Base-by-base conservation (phyloP, 1,284 basidiomycete species). In the Trametes sp. region DNA sequence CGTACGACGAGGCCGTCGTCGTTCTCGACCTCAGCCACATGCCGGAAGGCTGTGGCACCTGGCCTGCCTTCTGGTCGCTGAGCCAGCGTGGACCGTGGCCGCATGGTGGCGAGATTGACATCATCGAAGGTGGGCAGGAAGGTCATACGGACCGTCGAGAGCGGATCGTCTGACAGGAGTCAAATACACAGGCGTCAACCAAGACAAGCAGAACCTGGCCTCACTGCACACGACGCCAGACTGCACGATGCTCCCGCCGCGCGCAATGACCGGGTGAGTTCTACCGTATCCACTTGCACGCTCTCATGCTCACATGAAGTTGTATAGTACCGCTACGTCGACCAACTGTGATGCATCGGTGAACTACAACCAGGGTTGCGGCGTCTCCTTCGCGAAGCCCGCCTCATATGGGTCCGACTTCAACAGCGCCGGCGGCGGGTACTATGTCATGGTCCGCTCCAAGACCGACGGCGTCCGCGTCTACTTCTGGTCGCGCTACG, bases 21-120 rank as follows among this genome's bases (percentile, higher is more conserved):
- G 75, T 87, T 10, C 75, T 87, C 31, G 83, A 87, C 65, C 62
- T 87, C 31, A 60, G 69, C 46, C 86, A 87, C 70, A 87, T 87
- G 83, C 86, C 86, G 0, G 69, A 76, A 53, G 84, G 84, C 2
- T 86, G 84, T 59, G 75, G 71, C 7, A 85, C 84, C 14, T 89
- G 88, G 88, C 88, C 88, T 8, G 87, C 87, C 11, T 89, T 83
- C 69, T 90, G 88, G 88, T 85, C 86, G 29, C 68, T 84, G 35
- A 86, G 83, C 48, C 65, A 78, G 51, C 67, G 71, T 33, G 81
- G 83, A 0, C 83, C 81, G 9, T 87, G 86, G 86, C 85, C 85
- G 0, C 41, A 74, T 2, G 84, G 85, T 23, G 85, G 85, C 7
- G 79, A 81, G 64, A 76, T 81, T 23, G 85, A 87, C 67, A 82